Conservation (phyloP, 768 basidiomycete species). For the Tylopilus intermedius region DNA sequence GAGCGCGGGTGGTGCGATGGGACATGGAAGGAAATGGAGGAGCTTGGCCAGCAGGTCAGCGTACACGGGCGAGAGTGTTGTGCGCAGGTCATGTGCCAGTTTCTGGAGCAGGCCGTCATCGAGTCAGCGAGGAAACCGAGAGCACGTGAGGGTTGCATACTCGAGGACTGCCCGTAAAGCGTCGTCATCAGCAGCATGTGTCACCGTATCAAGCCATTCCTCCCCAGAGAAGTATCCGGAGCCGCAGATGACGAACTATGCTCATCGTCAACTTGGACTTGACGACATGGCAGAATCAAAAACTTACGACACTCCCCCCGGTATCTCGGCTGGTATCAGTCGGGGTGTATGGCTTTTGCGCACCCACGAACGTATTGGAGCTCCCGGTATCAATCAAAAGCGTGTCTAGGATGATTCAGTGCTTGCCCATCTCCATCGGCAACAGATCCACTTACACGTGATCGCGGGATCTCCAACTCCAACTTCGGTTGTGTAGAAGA, state of each 20-base stretch:
- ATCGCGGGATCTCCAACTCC: slow-evolving; percentile 20
- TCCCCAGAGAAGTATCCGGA: slow-evolving; percentile 9
- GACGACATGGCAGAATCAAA: neutral
- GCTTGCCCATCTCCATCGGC: neutral
- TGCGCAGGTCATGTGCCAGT: too few relatives aligned
- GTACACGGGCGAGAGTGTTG: too few relatives aligned
- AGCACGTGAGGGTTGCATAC: too few relatives aligned
- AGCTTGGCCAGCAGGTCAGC: too few relatives aligned
- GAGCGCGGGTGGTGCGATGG: too few relatives aligned
- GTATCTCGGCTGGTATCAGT: slow-evolving; percentile 14
- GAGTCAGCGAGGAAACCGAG: too few relatives aligned
- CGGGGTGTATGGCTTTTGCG: slow-evolving; percentile 8
- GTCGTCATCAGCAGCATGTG: too few relatives aligned
- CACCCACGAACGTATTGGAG: slow-evolving; percentile 28
- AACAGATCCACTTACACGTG: slow-evolving; percentile 7
- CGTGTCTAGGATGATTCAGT: slow-evolving; percentile 14
- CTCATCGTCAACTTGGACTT: too few relatives aligned
- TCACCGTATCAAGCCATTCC: slow-evolving; percentile 13
- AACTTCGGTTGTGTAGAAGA: slow-evolving; percentile 28
- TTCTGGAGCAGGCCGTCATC: too few relatives aligned
- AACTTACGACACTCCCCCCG: slow-evolving; percentile 19
- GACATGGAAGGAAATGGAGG: too few relatives aligned
- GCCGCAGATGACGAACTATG: neutral
- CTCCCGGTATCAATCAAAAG: slow-evolving; percentile 31
- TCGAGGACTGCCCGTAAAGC: too few relatives aligned